phyloP scores from a whole-genome alignment of 495 filamentous ascomycete species.

The Penicillium canescens region DNA sequence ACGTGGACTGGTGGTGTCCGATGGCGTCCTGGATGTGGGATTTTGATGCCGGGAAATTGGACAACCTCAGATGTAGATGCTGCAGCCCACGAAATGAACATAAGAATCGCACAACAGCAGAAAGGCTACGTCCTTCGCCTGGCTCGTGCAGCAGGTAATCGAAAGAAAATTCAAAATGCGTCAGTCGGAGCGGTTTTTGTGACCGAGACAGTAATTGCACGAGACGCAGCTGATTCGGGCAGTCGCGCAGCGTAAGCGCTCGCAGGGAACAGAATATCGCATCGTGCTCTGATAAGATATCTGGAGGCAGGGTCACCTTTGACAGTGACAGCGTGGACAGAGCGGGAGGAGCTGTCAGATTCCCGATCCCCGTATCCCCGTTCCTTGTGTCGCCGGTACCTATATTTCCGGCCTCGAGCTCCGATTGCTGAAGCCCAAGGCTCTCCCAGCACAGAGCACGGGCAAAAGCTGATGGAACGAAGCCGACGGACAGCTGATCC shows the following conservation, averaged over 20 bases:
- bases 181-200: not conserved
- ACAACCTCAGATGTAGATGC: constrained; percentile 6
- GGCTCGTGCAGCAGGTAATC: not conserved
- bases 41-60: not conserved
- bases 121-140: not conserved
- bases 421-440: not conserved
- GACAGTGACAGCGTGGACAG: not conserved
- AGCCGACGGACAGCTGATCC: not conserved
- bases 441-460: not conserved
- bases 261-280: not conserved
- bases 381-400: too few species aligned
- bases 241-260: not conserved
- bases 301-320: not conserved
- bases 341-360: not conserved
- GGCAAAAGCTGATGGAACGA: not conserved
- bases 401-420: not conserved
- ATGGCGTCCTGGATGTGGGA: not conserved
- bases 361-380: too few species aligned
- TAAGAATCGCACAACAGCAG: not conserved
- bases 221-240: not conserved
- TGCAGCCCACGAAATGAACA: not conserved
- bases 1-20: not conserved
- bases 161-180: not conserved
- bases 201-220: not conserved
- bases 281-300: not conserved